phyloP scores from a whole-genome alignment of 2,329 filamentous ascomycete species.

The Calonectria pauciramosa region DNA sequence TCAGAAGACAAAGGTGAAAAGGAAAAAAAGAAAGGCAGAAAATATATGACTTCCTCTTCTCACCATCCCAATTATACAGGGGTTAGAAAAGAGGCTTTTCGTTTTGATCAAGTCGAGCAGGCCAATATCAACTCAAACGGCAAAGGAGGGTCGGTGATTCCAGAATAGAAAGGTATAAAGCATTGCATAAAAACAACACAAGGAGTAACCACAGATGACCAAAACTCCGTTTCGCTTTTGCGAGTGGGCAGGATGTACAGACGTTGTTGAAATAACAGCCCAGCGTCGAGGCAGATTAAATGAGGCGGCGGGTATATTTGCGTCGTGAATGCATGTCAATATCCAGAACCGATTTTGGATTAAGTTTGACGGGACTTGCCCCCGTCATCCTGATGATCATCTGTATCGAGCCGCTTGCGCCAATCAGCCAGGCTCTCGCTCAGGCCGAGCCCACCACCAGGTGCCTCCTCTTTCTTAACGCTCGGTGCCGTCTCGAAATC shows the following conservation, averaged over 20 bases:
- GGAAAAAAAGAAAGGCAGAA: conserved; percentile 22
- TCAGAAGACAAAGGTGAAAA: conserved; percentile 35
- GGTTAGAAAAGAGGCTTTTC: conserved; percentile 8
- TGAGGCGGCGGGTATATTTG: conserved; percentile 49
- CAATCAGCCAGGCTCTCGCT: conserved; percentile 84
- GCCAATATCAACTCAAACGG: conserved; percentile 32
- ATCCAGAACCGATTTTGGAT: conserved; percentile 41
- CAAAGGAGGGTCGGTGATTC: conserved; percentile 19
- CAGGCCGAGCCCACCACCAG: conserved; percentile 60
- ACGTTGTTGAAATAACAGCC: conserved; percentile 29
- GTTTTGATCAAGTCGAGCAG: conserved; percentile 18
- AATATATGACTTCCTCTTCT: conserved; percentile 26
- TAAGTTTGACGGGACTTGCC: conserved; percentile 46
- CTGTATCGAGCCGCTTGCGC: conserved; percentile 80
- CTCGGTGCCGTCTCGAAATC: conserved; percentile 77
- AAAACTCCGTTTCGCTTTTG: conserved; percentile 46
- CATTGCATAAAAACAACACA: conserved; percentile 33
- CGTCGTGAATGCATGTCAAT: conserved; percentile 48
- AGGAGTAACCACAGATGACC: conserved; percentile 35
- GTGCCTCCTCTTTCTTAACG: conserved; percentile 61
- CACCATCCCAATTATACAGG: conserved; percentile 28
- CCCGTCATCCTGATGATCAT: conserved; percentile 52
- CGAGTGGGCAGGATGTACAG: conserved; percentile 43
- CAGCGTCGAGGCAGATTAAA: conserved; percentile 40
- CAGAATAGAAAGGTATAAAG: conserved; percentile 36